Percentiles rank a stretch among this genome's conserved stretches.
Conservation (phyloP, 495 filamentous ascomycete species). For the Penicillium malachiteum region DNA sequence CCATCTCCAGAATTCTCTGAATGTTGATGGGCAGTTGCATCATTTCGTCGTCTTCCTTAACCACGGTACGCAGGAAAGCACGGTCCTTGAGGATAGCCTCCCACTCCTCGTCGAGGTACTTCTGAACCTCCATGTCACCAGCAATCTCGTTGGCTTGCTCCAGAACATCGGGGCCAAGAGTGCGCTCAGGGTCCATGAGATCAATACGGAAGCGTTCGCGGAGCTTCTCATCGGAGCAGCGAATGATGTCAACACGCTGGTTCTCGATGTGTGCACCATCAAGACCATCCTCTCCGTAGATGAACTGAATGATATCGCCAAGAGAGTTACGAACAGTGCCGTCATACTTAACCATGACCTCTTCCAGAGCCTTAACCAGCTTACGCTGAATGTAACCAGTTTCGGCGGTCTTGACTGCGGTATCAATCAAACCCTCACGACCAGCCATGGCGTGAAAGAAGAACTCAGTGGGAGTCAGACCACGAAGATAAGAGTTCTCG, state of each 20-base stretch:
- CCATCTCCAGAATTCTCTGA: conserved; percentile 82
- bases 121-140: conserved; percentile 81
- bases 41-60: conserved; percentile 68
- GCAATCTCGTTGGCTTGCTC: conserved; percentile 85
- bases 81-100: conserved; percentile 75
- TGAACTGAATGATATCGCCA: conserved; percentile 94
- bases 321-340: conserved; percentile 96
- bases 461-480: conserved; percentile 92
- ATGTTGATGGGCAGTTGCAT: conserved; percentile 93
- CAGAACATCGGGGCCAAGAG: conserved; percentile 63
- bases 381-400: conserved; percentile 99
- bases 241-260: conserved; percentile 83
- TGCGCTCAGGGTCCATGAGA: conserved; percentile 80
- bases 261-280: conserved; percentile 90
- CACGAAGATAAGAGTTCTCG: conserved; percentile 97
- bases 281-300: conserved; percentile 96
- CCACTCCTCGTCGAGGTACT: conserved; percentile 83
- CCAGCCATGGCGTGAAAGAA: conserved; percentile 99
- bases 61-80: conserved; percentile 66
- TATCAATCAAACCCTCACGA: conserved; percentile 99
- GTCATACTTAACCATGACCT: conserved; percentile 97
- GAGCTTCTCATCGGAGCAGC: conserved; percentile 69
- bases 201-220: conserved; percentile 83
- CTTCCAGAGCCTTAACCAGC: conserved; percentile 96
- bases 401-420: conserved; percentile 98